Conservation (phyloP, 192 early-diverging fungal genomes). For the Allomyces macrogynus region DNA sequence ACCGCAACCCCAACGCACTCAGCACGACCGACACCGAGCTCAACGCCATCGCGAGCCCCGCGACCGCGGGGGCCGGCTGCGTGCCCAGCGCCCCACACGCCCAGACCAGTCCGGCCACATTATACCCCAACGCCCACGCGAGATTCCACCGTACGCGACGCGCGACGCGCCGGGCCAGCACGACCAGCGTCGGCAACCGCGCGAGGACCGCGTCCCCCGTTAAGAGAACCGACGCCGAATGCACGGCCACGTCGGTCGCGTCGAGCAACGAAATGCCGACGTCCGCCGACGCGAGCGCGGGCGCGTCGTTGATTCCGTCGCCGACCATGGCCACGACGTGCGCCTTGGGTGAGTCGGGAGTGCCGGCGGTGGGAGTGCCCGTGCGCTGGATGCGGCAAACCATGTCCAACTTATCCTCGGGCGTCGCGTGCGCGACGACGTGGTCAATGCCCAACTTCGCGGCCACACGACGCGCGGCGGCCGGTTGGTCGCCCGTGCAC, state of each 20-base stretch:
- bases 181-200: conserved; percentile 58
- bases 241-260: conserved; percentile 77
- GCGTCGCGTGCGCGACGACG: conserved; percentile 45
- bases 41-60: conserved; percentile 67
- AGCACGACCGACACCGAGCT: neutral
- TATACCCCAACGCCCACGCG: conserved; percentile 75
- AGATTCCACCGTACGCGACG: conserved; percentile 73
- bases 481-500: conserved; percentile 53
- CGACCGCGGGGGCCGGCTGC: conserved; percentile 51
- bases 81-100: conserved; percentile 23
- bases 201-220: conserved; percentile 48
- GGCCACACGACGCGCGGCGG: conserved; percentile 41
- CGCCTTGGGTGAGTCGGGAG: conserved; percentile 1
- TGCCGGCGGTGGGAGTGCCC: neutral
- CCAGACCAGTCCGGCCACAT: conserved; percentile 46
- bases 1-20: neutral
- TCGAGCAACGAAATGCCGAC: conserved; percentile 76
- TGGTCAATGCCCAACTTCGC: conserved; percentile 38
- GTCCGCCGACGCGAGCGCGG: conserved; percentile 73
- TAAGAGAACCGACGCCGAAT: conserved; percentile 67
- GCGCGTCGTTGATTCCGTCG: conserved; percentile 90
- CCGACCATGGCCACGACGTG: conserved; percentile 70
- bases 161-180: conserved; percentile 52
- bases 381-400: conserved; percentile 29
- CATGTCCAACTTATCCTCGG: conserved; percentile 45